Evolutionary conservation across 2,329 filamentous ascomycete genomes (phyloP).

Genomic region (Neurospora sp.): DNA sequence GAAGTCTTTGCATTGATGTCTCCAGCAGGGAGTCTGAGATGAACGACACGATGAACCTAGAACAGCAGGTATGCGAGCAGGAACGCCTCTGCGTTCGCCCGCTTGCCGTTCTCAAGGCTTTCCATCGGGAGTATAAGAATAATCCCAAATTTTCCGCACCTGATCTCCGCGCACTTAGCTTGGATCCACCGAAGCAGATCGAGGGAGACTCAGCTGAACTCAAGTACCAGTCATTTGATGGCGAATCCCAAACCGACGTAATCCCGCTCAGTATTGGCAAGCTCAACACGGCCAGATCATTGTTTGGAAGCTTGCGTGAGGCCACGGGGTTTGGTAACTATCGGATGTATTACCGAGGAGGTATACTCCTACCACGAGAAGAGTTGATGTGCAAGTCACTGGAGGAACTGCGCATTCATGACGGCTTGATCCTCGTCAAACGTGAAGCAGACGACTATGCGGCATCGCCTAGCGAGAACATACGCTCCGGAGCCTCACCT

Average conservation of each 20-base stretch:
- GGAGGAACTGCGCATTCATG: conserved; percentile 55
- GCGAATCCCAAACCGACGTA: conserved; percentile 48
- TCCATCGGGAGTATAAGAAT: conserved; percentile 55
- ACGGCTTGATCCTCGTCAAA: conserved; percentile 58
- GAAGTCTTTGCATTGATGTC: conserved; percentile 33
- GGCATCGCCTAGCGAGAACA: conserved; percentile 18
- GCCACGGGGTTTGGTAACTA: conserved; percentile 70
- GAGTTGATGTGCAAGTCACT: conserved; percentile 52
- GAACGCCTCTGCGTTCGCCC: conserved; percentile 60
- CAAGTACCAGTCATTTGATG: conserved; percentile 66
- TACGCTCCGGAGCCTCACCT: conserved; percentile 41
- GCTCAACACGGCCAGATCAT: conserved; percentile 59
- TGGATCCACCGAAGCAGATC: conserved; percentile 39
- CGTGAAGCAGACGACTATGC: conserved; percentile 41
- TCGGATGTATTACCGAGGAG: conserved; percentile 61
- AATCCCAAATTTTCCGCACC: conserved; percentile 51
- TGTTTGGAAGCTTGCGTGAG: conserved; percentile 57
- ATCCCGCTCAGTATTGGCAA: conserved; percentile 56
- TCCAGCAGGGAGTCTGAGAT: conserved; percentile 27
- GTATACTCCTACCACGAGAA: conserved; percentile 48
- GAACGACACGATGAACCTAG: conserved; percentile 42
- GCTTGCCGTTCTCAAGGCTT: conserved; percentile 56
- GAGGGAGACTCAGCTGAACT: conserved; percentile 58
- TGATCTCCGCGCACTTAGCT: conserved; percentile 43
- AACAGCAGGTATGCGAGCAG: conserved; percentile 40